These are phyloP conservation scores for Vanderwaltozyma tropicalis DNA, from an alignment of 805 yeast species.

Conservation along the genomic window DNA sequence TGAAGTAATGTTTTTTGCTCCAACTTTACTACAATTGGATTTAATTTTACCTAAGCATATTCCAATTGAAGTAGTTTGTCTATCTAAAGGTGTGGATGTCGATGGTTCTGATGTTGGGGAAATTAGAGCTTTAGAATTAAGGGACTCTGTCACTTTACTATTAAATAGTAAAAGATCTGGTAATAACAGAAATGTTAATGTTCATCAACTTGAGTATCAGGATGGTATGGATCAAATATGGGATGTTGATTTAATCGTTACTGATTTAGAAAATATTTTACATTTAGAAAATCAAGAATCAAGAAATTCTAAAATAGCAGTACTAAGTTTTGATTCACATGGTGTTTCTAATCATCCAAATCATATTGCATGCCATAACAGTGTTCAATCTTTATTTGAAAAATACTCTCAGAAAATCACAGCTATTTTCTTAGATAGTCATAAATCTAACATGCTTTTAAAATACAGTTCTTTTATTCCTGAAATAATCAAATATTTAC, in stretches of 20 bases:
- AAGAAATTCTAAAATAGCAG: conserved; percentile 2
- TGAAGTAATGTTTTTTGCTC: conserved; percentile 95
- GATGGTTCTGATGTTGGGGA: conserved; percentile 65
- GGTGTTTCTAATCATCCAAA: conserved; percentile 90
- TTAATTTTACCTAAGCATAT: conserved; percentile 6
- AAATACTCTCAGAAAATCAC: neutral
- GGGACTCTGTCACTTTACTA: conserved; percentile 15
- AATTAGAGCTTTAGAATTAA: conserved; percentile 50
- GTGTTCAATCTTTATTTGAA: conserved; percentile 27
- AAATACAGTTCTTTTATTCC: conserved; percentile 20
- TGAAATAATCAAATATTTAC: conserved; percentile 4
- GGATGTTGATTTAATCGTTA: conserved; percentile 33
- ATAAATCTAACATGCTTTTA: conserved; percentile 8
- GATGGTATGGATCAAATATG: conserved; percentile 67
- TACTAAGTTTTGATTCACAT: conserved; percentile 68
- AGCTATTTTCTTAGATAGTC: conserved; percentile 10
- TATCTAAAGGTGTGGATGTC: conserved; percentile 48
- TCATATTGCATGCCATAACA: conserved; percentile 56
- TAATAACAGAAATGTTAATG: conserved; percentile 5
- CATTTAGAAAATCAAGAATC: neutral
- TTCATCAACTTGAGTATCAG: conserved; percentile 32
- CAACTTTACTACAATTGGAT: conserved; percentile 32
- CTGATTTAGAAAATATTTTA: conserved; percentile 5
- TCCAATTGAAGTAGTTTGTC: conserved; percentile 48
- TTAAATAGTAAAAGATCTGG: conserved; percentile 3